A percentile compares a stretch with the other conserved stretches of the same genome.
Conservation (phyloP, 805 yeast genomes). For the Ogataea dorogensis region DNA sequence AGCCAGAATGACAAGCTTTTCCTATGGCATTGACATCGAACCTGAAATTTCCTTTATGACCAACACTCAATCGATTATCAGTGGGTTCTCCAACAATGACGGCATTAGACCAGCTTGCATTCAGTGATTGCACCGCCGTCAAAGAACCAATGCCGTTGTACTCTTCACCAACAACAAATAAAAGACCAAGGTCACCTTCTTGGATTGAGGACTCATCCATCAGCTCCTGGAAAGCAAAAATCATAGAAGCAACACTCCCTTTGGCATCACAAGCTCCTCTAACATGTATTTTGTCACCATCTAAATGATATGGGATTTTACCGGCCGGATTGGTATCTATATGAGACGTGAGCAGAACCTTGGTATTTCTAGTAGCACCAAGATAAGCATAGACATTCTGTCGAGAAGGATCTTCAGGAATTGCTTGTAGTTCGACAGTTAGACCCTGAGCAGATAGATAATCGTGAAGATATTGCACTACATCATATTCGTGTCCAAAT, state of each 20-base stretch:
- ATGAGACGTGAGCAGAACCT: constrained; percentile 37
- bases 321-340: constrained; percentile 52
- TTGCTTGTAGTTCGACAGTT: constrained; percentile 12
- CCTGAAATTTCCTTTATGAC: constrained; percentile 55
- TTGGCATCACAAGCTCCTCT: constrained; percentile 65
- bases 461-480: constrained; percentile 2
- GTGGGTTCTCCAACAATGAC: constrained; percentile 71
- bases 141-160: constrained; percentile 57
- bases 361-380: constrained; percentile 43
- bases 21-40: constrained; percentile 45
- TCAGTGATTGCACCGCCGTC: constrained; percentile 38
- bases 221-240: constrained; percentile 46
- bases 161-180: constrained; percentile 66
- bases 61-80: constrained; percentile 58
- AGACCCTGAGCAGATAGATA: constrained; percentile 9
- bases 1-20: constrained; percentile 57
- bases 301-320: constrained; percentile 10
- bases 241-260: constrained; percentile 57
- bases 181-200: constrained; percentile 53
- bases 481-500: constrained; percentile 11
- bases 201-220: constrained; percentile 32
- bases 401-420: constrained; percentile 23
- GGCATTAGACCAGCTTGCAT: constrained; percentile 45
- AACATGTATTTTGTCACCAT: constrained; percentile 52
- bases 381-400: constrained; percentile 53